phyloP scores from a whole-genome alignment of 805 yeast species.

The Sungouiella blattae region DNA sequence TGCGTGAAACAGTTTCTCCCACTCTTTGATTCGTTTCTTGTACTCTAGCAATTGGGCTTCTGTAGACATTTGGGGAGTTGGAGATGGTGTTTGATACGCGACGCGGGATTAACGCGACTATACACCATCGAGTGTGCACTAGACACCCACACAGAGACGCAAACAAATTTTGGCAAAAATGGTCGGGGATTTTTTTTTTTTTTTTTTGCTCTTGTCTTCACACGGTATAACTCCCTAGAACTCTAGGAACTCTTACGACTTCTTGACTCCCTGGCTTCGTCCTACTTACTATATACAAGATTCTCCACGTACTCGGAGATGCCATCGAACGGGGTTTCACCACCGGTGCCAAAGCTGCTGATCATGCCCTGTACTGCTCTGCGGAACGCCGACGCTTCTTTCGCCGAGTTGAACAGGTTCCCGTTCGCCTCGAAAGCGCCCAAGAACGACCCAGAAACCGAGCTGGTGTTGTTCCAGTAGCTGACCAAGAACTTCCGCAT shows the following conservation, averaged over 20 bases:
- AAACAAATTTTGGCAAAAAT: no score
- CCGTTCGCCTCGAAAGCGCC: conserved; percentile 16
- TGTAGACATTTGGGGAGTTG: no score
- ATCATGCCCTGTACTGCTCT: conserved; percentile 20
- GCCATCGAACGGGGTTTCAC: conserved; percentile 6
- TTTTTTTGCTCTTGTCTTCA: no score
- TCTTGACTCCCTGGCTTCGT: no score
- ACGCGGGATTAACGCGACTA: no score
- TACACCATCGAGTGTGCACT: no score
- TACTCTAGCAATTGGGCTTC: conserved; percentile 5
- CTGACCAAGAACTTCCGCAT: conserved; percentile 24
- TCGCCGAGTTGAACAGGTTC: conserved; percentile 15
- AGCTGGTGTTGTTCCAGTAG: conserved; percentile 25
- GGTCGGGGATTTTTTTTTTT: no score
- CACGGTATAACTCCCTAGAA: no score
- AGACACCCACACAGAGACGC: no score
- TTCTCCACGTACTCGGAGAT: conserved; percentile 2
- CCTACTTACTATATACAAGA: no score
- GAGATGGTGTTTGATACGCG: no score
- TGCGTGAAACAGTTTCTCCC: conserved; percentile 37
- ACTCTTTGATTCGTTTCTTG: conserved; percentile 28
- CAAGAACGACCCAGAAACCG: conserved; percentile 23
- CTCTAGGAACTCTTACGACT: no score
- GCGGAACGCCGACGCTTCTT: conserved; percentile 22
- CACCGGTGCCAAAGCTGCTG: conserved; percentile 9